A percentile compares a stretch with the other conserved stretches of the same genome.
These are phyloP conservation scores for Polytrichum formosum DNA, from an alignment of 225 moss, liverwort and hornwort species.

Conservation along the genomic window DNA sequence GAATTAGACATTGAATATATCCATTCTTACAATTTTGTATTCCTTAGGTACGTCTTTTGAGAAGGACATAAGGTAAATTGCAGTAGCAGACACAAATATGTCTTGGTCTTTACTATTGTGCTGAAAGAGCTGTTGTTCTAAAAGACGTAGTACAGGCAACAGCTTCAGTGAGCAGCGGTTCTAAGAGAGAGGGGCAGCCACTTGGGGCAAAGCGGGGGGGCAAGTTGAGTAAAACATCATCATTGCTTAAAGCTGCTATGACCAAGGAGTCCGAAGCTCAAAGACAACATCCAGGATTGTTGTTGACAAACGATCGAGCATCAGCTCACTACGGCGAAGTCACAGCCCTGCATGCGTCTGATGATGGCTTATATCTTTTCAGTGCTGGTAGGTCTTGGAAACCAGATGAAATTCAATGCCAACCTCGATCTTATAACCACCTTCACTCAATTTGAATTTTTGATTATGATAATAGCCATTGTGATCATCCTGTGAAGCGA, in stretches of 20 bases:
- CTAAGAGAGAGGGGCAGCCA: slow-evolving; percentile 22
- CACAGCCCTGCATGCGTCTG: slow-evolving; percentile 68
- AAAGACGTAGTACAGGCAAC: slow-evolving; percentile 63
- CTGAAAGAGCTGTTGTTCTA: slow-evolving; percentile 36
- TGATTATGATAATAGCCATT: too few relatives aligned
- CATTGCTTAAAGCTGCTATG: slow-evolving; percentile 25
- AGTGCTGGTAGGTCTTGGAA: slow-evolving; percentile 69
- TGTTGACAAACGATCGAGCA: slow-evolving; percentile 47
- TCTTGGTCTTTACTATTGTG: background rate
- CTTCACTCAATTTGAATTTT: too few relatives aligned
- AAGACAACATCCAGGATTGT: slow-evolving; percentile 84
- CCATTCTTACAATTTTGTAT: too few relatives aligned
- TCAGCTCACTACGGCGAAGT: slow-evolving; percentile 84
- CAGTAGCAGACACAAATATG: background rate
- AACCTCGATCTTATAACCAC: too few relatives aligned
- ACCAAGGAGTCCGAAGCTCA: slow-evolving; percentile 35
- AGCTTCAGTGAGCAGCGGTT: slow-evolving; percentile 37
- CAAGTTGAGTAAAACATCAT: slow-evolving; percentile 29
- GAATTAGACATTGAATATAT: too few relatives aligned
- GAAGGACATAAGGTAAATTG: too few relatives aligned
- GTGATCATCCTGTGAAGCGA: too few relatives aligned
- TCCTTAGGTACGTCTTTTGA: too few relatives aligned
- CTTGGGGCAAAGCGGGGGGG: slow-evolving; percentile 34
- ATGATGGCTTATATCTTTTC: slow-evolving; percentile 74
- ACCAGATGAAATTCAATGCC: too few relatives aligned